Percentiles rank a stretch among this genome's conserved stretches.
Conservation (phyloP, 1,284 basidiomycete genomes). For the Austroboletus niveus region DNA sequence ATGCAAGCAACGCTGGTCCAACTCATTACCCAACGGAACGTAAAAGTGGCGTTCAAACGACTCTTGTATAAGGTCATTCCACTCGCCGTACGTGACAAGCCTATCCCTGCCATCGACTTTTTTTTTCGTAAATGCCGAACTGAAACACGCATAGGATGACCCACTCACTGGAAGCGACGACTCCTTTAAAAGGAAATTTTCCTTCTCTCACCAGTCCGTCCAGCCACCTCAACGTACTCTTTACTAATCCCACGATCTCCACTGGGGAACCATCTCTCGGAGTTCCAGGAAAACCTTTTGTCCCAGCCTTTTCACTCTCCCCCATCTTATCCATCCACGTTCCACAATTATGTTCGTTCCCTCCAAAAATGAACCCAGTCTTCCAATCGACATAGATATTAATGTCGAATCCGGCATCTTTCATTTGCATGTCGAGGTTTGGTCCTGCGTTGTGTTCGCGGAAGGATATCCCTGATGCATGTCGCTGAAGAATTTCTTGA, state of each 20-base stretch:
- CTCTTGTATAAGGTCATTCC: slow-evolving; percentile 80
- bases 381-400: slow-evolving; percentile 93
- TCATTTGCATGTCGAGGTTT: slow-evolving; percentile 96
- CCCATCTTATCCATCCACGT: slow-evolving; percentile 99
- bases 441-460: slow-evolving; percentile 96
- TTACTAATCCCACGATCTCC: slow-evolving; percentile 92
- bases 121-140: slow-evolving; percentile 7
- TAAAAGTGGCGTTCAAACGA: slow-evolving; percentile 93
- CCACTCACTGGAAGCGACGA: slow-evolving; percentile 74
- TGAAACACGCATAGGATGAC: background rate
- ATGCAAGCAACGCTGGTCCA: background rate
- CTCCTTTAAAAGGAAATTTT: slow-evolving; percentile 89
- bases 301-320: slow-evolving; percentile 86
- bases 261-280: slow-evolving; percentile 95
- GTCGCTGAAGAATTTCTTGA: slow-evolving; percentile 94
- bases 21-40: slow-evolving; percentile 69
- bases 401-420: slow-evolving; percentile 90
- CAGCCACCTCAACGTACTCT: slow-evolving; percentile 92
- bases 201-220: slow-evolving; percentile 62
- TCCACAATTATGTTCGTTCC: slow-evolving; percentile 81
- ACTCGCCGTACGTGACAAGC: slow-evolving; percentile 86
- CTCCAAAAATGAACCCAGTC: slow-evolving; percentile 89
- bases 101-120: slow-evolving; percentile 72
- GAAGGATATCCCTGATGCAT: slow-evolving; percentile 91
- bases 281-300: slow-evolving; percentile 91